phyloP scores from a whole-genome alignment of 1,284 basidiomycete species.

The Fomitopsis pinicola region DNA sequence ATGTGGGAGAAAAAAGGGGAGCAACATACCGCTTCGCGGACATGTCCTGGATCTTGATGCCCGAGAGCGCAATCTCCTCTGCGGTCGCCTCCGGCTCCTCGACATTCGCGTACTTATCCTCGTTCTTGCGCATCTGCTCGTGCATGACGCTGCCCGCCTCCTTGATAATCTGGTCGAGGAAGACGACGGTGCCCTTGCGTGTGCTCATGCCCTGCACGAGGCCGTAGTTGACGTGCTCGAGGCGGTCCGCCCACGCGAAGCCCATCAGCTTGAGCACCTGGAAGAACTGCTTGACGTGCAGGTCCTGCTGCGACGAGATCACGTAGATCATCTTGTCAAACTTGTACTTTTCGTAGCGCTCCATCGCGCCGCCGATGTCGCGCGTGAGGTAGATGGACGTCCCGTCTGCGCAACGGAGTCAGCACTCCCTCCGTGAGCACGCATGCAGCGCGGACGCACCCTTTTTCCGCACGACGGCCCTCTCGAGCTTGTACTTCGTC shows the following conservation, averaged over 20 bases:
- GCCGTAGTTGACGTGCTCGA: slow-evolving; percentile 93
- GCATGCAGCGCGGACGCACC: slow-evolving; percentile 37
- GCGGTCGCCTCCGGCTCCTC: slow-evolving; percentile 85
- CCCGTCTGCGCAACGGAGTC: slow-evolving; percentile 58
- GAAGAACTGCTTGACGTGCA: slow-evolving; percentile 94
- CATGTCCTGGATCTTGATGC: slow-evolving; percentile 99
- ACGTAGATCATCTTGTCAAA: slow-evolving; percentile 99
- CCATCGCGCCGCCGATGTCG: slow-evolving; percentile 92
- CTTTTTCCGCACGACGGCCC: slow-evolving; percentile 87
- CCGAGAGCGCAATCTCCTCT: slow-evolving; percentile 90
- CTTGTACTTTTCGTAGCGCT: slow-evolving; percentile 89
- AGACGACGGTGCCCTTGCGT: slow-evolving; percentile 95
- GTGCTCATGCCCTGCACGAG: slow-evolving; percentile 96
- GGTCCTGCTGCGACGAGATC: slow-evolving; percentile 90
- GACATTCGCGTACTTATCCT: slow-evolving; percentile 88
- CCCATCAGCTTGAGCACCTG: slow-evolving; percentile 92
- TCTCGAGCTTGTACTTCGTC: slow-evolving; percentile 86
- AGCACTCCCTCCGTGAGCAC: not conserved
- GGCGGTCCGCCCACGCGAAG: slow-evolving; percentile 78
- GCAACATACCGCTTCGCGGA: slow-evolving; percentile 75
- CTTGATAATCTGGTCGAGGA: slow-evolving; percentile 92
- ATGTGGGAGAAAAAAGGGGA: not conserved
- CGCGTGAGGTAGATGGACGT: slow-evolving; percentile 99
- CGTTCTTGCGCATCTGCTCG: slow-evolving; percentile 94
- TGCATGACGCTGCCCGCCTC: slow-evolving; percentile 93